Evolutionary conservation across 2,329 filamentous ascomycete species (phyloP).

Genomic region (Teratosphaeria destructans): DNA sequence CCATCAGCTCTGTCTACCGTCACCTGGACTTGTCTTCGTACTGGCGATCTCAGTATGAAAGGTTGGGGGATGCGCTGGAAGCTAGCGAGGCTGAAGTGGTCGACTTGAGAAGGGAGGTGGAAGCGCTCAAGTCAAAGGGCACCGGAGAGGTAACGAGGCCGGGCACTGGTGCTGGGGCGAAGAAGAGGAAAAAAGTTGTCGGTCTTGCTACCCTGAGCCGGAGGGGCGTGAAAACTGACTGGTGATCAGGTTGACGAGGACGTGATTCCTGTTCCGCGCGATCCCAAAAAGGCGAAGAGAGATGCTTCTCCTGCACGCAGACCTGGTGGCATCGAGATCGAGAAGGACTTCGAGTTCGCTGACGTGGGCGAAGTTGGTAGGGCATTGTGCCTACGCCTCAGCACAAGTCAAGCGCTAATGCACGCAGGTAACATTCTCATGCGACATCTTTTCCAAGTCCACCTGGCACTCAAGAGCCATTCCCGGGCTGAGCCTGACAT

Average conservation of each 20-base stretch:
- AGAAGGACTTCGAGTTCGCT: conserved; percentile 9
- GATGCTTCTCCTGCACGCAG: conserved; percentile 7
- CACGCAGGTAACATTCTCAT: conserved; percentile 15
- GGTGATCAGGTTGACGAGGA: conserved; percentile 8
- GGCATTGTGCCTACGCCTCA: neutral
- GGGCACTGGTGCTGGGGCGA: neutral
- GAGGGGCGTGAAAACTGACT: neutral
- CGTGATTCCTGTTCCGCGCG: conserved; percentile 13
- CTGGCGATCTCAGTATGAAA: conserved; percentile 25
- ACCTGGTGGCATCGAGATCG: conserved; percentile 1
- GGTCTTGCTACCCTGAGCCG: neutral
- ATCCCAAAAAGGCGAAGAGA: conserved; percentile 15
- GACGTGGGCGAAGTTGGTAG: conserved; percentile 15
- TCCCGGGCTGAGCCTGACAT: conserved; percentile 8
- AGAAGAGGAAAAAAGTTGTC: conserved; percentile 20
- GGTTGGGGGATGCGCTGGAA: conserved; percentile 9
- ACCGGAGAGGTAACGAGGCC: conserved; percentile 5
- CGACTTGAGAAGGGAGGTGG: conserved; percentile 16
- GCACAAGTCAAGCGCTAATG: neutral
- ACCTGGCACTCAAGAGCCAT: conserved; percentile 14
- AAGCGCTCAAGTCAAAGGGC: conserved; percentile 11
- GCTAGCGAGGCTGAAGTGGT: conserved; percentile 10
- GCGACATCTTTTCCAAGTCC: conserved; percentile 18
- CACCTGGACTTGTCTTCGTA: conserved; percentile 32
- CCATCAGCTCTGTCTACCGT: conserved; percentile 17